phyloP scores from a whole-genome alignment of 2,329 filamentous ascomycete genomes.

The Colletotrichum sp. region DNA sequence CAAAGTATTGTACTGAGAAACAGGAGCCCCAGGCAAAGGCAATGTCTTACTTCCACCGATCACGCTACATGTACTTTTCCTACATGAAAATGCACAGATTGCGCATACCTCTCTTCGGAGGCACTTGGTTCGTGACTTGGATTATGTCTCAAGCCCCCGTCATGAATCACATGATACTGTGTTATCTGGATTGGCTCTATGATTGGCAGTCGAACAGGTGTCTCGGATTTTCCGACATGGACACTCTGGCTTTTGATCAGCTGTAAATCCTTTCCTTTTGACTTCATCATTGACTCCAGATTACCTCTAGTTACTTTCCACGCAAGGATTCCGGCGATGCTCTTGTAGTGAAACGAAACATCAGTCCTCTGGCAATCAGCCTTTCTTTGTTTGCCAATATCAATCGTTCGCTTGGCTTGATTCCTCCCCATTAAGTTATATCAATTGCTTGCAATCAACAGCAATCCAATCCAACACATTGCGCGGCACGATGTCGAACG shows the following conservation, averaged over 20 bases:
- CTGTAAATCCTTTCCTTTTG: fast-evolving
- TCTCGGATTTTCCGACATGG: fast-evolving
- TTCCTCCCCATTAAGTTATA: fast-evolving
- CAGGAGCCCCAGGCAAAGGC: not conserved
- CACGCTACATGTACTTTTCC: not conserved
- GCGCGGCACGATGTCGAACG: not conserved
- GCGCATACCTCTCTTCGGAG: not conserved
- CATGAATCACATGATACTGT: not conserved
- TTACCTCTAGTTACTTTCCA: fast-evolving
- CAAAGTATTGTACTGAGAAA: too few species aligned
- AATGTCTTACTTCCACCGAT: not conserved
- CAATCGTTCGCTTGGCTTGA: not conserved
- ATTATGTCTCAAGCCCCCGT: not conserved
- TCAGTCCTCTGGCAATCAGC: not conserved
- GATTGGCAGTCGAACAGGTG: not conserved
- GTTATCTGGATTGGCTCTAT: not conserved
- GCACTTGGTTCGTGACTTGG: not conserved
- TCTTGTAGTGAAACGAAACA: not conserved
- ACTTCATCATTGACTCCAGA: fast-evolving
- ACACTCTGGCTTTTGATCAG: not conserved
- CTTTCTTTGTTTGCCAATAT: not conserved
- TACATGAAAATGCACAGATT: not conserved
- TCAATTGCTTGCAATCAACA: not conserved
- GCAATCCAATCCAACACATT: not conserved
- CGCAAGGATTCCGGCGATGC: not conserved